Evolutionary conservation across 345 rosid species (phyloP), one percentile per base, ranked within the genome.

Genomic region (Bruguiera parviflora): DNA sequence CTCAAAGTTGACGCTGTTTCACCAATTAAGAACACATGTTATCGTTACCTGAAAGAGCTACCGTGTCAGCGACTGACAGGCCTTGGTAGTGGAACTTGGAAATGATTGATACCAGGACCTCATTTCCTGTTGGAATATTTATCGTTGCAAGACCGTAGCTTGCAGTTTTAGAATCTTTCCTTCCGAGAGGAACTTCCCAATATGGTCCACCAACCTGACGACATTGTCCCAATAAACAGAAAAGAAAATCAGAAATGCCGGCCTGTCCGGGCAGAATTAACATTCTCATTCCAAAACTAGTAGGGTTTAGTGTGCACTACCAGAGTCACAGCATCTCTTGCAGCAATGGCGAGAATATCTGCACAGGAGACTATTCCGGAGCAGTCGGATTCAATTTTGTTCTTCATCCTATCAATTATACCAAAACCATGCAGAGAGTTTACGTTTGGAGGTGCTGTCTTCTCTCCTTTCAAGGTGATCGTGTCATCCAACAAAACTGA

Each of bases 111-210:
- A 83, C 31, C 8, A 94, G 80, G 61, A 80, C 85, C 71, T 88
- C 95, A 24, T 87, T 74, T 27, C 95, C 86, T 47, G 79, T 63
- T 21, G 98, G 98, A 53, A 94, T 72, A 76, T 82, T 86, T 5
- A 81, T 7, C 18, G 7, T 49, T 3, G 87, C 90, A 0, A 88
- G 84, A 43, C 72, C 92, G 8, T 60, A 73, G 73, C 85, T 77
- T 32, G 97, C 95, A 18, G 88, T 86, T 64, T 65, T 94, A 6
- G 98, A 89, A 81, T 94, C 98, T 70, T 88, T 94, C 80, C 98
- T 89, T 74, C 98, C 97, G 35, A 91, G 75, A 3, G 91, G 96
- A 77, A 94, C 96, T 67, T 91, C 92, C 98, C 98, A 94, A 57
- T 88, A 86, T 25, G 98, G 96, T 60, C 97, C 98, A 32, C 97